Conservation (phyloP, 768 basidiomycete species). For the Naganishia vishniacii region DNA sequence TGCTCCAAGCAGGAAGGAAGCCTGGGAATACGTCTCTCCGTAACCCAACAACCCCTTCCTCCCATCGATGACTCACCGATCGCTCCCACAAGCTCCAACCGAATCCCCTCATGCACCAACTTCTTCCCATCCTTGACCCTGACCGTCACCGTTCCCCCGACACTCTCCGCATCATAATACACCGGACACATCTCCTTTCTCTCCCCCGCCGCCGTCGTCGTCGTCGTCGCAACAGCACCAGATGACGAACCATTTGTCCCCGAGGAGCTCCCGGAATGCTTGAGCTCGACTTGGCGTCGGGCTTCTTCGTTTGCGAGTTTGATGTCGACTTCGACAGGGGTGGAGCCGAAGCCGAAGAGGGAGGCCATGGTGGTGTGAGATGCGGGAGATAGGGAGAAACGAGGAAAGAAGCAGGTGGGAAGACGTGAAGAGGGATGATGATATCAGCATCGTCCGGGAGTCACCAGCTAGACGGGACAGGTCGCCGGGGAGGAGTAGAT, state of each 20-base stretch:
- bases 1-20: too few species aligned
- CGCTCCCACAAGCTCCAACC: conserved; percentile 93
- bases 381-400: background rate
- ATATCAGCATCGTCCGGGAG: background rate
- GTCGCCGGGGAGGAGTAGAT: too few species aligned
- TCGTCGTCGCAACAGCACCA: too few species aligned
- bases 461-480: background rate
- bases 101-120: conserved; percentile 89
- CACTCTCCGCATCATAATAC: conserved; percentile 92
- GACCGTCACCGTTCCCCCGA: conserved; percentile 79
- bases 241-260: background rate
- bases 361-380: conserved; percentile 60
- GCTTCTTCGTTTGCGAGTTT: conserved; percentile 79
- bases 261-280: background rate
- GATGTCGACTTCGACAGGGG: conserved; percentile 81
- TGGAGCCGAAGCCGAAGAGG: conserved; percentile 74
- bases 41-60: too few species aligned
- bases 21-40: too few species aligned
- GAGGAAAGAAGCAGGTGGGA: background rate
- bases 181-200: conserved; percentile 75
- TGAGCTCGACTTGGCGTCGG: conserved; percentile 73
- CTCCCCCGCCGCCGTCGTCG: conserved; percentile 64
- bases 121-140: conserved; percentile 92
- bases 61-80: conserved; percentile 61
- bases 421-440: background rate